Conservation (phyloP, 495 filamentous ascomycete species). For the Xylaria telfairii region DNA sequence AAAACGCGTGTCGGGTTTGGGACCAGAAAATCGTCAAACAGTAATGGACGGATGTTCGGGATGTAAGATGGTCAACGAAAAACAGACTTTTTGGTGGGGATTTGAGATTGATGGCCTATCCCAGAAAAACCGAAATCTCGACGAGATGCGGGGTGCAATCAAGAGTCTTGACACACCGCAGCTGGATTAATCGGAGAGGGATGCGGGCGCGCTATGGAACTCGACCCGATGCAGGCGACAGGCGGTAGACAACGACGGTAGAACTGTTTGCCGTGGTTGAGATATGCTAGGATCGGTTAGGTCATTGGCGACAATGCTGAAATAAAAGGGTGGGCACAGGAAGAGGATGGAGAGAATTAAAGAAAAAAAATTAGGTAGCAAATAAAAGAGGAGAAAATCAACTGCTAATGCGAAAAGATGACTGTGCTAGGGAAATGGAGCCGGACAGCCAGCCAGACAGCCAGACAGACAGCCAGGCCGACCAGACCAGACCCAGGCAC, state of each 20-base stretch:
- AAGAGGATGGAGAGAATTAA: conserved; percentile 29
- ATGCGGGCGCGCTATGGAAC: conserved; percentile 15
- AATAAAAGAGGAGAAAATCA: conserved; percentile 27
- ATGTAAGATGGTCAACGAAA: conserved; percentile 22
- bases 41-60: conserved; percentile 21
- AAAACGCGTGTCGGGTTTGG: conserved; percentile 26
- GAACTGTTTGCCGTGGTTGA: conserved; percentile 16
- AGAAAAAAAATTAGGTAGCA: conserved; percentile 24
- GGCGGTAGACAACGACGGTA: conserved; percentile 14
- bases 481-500: conserved; percentile 26
- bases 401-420: conserved; percentile 27
- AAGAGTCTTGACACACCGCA: conserved; percentile 26
- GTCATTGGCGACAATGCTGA: conserved; percentile 22
- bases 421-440: conserved; percentile 26
- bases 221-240: conserved; percentile 17
- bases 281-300: conserved; percentile 14
- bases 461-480: no score
- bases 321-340: conserved; percentile 24
- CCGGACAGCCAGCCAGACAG: no score
- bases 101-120: conserved; percentile 29
- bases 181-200: conserved; percentile 9
- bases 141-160: conserved; percentile 39
- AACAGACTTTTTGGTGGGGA: conserved; percentile 30
- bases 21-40: conserved; percentile 23
- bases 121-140: conserved; percentile 29